Conservation (phyloP, 1,284 basidiomycete species). For the Trichosporon faecale region DNA sequence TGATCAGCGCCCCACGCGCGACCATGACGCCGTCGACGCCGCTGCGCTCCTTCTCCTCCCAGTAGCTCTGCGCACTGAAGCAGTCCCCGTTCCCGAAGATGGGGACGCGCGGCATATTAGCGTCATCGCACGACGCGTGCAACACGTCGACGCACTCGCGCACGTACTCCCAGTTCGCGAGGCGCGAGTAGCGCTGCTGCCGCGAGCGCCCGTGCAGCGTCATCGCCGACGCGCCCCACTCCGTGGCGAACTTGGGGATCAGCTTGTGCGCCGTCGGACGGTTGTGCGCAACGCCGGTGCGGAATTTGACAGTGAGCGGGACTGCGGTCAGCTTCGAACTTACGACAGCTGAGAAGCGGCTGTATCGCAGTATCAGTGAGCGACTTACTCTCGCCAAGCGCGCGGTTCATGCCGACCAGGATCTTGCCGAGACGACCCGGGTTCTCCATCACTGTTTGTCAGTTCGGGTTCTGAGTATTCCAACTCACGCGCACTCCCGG, state of each 20-base stretch:
- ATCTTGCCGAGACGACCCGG: constrained; percentile 80
- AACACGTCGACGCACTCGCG: constrained; percentile 78
- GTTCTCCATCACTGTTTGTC: constrained; percentile 69
- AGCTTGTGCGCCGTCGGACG: constrained; percentile 85
- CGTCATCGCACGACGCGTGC: constrained; percentile 71
- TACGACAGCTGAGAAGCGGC: neutral
- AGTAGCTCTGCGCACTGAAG: constrained; percentile 67
- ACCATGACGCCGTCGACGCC: constrained; percentile 95
- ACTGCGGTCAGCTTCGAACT: constrained; percentile 53
- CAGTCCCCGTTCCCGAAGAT: constrained; percentile 96
- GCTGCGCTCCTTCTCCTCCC: constrained; percentile 68
- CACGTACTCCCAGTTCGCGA: constrained; percentile 87
- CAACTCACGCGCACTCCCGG: constrained; percentile 69
- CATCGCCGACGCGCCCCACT: constrained; percentile 75
- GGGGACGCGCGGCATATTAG: constrained; percentile 74
- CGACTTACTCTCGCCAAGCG: constrained; percentile 68
- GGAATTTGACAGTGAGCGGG: constrained; percentile 90
- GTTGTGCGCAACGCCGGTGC: constrained; percentile 85
- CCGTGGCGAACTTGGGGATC: constrained; percentile 75
- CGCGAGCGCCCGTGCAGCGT: constrained; percentile 92
- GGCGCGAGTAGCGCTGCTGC: constrained; percentile 82
- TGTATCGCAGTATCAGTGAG: neutral
- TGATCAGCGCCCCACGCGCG: constrained; percentile 89
- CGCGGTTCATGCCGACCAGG: constrained; percentile 84
- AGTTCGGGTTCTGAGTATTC: neutral